A percentile compares a stretch with the other conserved stretches of the same genome.
Evolutionary conservation across 2,329 filamentous ascomycete genomes (phyloP).

Genomic region (Penicillium crustosum): DNA sequence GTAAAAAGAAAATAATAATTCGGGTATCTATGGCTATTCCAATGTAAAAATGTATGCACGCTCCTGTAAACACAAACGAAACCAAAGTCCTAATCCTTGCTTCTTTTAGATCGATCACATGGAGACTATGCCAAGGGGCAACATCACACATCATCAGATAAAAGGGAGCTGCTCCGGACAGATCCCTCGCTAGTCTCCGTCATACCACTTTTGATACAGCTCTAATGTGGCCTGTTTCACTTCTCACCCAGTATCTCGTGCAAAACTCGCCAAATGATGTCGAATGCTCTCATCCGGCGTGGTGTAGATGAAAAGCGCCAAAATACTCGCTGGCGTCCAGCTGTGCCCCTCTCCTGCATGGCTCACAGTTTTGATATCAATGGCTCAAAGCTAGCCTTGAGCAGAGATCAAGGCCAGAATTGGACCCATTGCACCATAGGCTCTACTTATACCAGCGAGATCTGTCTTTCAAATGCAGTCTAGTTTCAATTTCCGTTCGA

Average conservation of each 20-base stretch:
- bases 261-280: not conserved
- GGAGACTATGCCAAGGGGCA: not conserved
- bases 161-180: not conserved
- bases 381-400: not conserved
- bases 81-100: not conserved
- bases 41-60: constrained; percentile 2
- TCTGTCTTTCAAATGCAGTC: not conserved
- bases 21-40: constrained; percentile 8
- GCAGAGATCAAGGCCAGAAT: not conserved
- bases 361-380: not conserved
- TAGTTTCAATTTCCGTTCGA: not conserved
- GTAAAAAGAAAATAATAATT: not conserved
- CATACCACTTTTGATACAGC: not conserved
- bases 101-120: not conserved
- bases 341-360: not conserved
- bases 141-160: not conserved
- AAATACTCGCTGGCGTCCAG: not conserved
- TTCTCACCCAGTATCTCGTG: not conserved
- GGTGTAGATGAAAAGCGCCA: not conserved
- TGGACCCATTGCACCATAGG: no score
- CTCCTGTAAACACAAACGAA: not conserved
- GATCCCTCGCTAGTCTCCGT: not conserved
- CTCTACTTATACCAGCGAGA: not conserved
- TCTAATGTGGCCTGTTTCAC: not conserved
- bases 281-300: not conserved